phyloP scores from a whole-genome alignment of 495 filamentous ascomycete genomes.

The Penicillium tannophilum region DNA sequence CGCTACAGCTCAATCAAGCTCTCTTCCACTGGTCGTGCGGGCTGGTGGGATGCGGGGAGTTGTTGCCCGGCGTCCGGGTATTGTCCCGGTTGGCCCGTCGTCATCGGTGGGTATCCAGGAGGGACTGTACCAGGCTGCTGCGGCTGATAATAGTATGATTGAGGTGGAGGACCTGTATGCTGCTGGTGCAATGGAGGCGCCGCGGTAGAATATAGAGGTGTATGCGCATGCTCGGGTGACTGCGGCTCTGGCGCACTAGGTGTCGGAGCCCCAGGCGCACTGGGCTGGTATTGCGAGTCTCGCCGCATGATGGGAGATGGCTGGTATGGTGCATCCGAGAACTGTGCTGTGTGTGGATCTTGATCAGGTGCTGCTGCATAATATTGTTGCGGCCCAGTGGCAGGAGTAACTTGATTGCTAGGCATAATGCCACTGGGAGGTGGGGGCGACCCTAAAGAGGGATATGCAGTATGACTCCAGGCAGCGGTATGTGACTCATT shows the following conservation, averaged over 20 bases:
- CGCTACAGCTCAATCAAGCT: constrained; percentile 78
- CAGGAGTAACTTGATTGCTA: constrained; percentile 1
- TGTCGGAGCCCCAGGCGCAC: constrained; percentile 20
- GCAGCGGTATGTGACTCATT: constrained; percentile 22
- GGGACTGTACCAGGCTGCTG: constrained; percentile 49
- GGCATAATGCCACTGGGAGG: constrained; percentile 25
- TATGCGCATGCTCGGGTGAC: constrained; percentile 31
- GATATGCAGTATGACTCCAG: constrained; percentile 35
- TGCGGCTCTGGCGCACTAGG: constrained; percentile 34
- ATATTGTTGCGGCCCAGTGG: constrained; percentile 32
- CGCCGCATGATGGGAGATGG: constrained; percentile 31
- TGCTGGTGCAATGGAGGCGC: constrained; percentile 31
- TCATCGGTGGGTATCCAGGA: constrained; percentile 40
- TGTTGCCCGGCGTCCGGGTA: constrained; percentile 70
- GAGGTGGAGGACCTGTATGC: constrained; percentile 30
- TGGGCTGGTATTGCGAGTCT: constrained; percentile 39
- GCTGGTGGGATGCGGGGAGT: constrained; percentile 34
- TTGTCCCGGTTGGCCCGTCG: constrained; percentile 42
- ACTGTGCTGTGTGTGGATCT: constrained; percentile 23
- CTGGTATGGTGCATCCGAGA: constrained; percentile 30
- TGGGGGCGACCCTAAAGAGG: constrained; percentile 33
- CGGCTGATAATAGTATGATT: constrained; percentile 45
- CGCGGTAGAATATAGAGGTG: constrained; percentile 34
- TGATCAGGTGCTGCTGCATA: constrained; percentile 32
- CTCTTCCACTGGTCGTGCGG: constrained; percentile 70